These are phyloP conservation scores for Pichia sp. DNA, from an alignment of 1,139 yeast genomes.

Conservation along the genomic window DNA sequence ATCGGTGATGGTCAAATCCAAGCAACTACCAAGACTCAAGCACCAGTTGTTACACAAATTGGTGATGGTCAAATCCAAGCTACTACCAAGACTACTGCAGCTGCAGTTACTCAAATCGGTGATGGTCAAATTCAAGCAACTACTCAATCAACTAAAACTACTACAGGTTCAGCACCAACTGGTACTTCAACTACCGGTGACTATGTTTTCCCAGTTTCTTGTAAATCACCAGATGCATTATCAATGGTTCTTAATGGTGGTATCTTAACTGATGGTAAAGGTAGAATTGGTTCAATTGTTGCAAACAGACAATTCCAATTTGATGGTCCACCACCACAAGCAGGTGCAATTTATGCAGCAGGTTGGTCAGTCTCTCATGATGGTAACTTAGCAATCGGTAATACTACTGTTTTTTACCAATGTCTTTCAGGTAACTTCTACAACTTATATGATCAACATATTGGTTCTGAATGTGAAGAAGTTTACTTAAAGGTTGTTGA, in stretches of 20 bases:
- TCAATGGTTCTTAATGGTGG: conserved; percentile 48
- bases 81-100: conserved; percentile 25
- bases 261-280: conserved; percentile 51
- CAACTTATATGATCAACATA: conserved; percentile 69
- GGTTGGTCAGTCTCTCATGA: conserved; percentile 71
- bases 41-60: conserved; percentile 32
- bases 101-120: conserved; percentile 44
- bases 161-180: conserved; percentile 8
- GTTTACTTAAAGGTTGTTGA: conserved; percentile 63
- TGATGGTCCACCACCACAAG: conserved; percentile 90
- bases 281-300: conserved; percentile 77
- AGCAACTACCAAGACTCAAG: conserved; percentile 14
- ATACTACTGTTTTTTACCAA: conserved; percentile 60
- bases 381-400: conserved; percentile 68
- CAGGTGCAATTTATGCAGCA: conserved; percentile 79
- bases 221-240: conserved; percentile 47
- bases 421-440: conserved; percentile 75
- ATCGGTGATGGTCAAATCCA: conserved; percentile 9
- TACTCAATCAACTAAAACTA: conserved; percentile 25
- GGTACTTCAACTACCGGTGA: conserved; percentile 14
- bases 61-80: conserved; percentile 44
- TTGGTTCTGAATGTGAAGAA: conserved; percentile 60
- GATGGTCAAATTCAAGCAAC: conserved; percentile 62
- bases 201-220: conserved; percentile 37
- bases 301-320: conserved; percentile 86